These are phyloP conservation scores for Bryopsis sp. DNA, from an alignment of 139 green algal genomes.

Conservation along the genomic window DNA sequence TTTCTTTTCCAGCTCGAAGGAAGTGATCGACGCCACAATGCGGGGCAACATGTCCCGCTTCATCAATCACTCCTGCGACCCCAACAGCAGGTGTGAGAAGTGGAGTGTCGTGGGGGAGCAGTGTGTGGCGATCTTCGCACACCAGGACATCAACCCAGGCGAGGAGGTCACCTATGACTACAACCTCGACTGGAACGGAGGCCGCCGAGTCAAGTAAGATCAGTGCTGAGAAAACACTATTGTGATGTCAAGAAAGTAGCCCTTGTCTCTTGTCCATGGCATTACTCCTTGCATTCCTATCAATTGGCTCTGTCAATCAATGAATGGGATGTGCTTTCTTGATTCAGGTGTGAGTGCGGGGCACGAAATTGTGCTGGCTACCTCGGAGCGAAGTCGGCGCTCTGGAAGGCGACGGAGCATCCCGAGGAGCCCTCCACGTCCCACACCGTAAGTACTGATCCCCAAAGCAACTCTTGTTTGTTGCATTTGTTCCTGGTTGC, in stretches of 20 bases:
- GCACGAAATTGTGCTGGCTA: not conserved
- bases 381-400: not conserved
- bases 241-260: not conserved
- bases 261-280: not conserved
- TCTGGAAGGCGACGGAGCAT: not conserved
- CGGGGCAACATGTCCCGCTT: slow-evolving; percentile 46
- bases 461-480: too few species aligned
- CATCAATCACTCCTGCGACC: slow-evolving; percentile 55
- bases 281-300: too few species aligned
- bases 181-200: slow-evolving; percentile 31
- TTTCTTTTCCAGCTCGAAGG: slow-evolving; percentile 16
- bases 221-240: not conserved
- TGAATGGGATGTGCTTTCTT: not conserved
- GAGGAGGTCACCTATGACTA: slow-evolving; percentile 56
- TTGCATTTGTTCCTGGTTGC: too few species aligned
- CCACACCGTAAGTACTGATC: too few species aligned
- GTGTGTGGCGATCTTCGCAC: slow-evolving; percentile 44
- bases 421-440: too few species aligned
- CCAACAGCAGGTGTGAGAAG: slow-evolving; percentile 55
- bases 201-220: slow-evolving; percentile 21
- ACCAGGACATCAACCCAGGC: slow-evolving; percentile 26
- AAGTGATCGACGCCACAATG: slow-evolving; percentile 21
- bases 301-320: not conserved
- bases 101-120: slow-evolving; percentile 46
- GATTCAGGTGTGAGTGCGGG: slow-evolving; percentile 7